Conservation (phyloP, 1,139 yeast species). For the Pichia sp. region DNA sequence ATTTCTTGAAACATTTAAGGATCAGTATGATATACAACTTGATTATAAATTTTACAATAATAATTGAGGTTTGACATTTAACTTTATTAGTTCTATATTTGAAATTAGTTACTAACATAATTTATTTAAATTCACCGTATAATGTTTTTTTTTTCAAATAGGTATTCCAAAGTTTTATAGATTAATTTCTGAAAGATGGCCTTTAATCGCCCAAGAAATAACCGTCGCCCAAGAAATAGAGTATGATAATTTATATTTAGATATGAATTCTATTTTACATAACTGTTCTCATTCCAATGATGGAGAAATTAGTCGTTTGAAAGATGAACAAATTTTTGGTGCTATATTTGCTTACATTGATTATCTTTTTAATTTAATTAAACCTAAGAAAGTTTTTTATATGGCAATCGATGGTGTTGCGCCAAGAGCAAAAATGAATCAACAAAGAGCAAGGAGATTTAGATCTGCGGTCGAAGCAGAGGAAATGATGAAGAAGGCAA, state of each 20-base stretch:
- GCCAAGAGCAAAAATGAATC: conserved; percentile 98
- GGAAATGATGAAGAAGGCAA: conserved; percentile 59
- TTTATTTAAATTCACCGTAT: neutral
- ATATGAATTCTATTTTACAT: conserved; percentile 96
- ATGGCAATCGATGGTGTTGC: conserved; percentile 99
- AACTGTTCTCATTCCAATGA: conserved; percentile 81
- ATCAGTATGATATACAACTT: too few species aligned
- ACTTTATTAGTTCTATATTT: too few species aligned
- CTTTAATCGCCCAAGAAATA: conserved; percentile 81
- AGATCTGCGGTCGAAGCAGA: conserved; percentile 94
- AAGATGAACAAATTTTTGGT: conserved; percentile 88
- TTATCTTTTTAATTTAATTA: conserved; percentile 80
- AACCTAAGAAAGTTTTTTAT: conserved; percentile 80
- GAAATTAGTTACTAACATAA: neutral
- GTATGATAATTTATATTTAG: conserved; percentile 89
- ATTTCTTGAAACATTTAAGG: too few species aligned
- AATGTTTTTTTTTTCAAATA: conserved; percentile 26
- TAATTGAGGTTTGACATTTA: too few species aligned
- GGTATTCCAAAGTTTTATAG: conserved; percentile 97
- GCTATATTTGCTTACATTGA: conserved; percentile 94
- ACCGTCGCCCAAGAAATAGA: conserved; percentile 86
- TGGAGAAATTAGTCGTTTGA: conserved; percentile 48
- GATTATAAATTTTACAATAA: too few species aligned
- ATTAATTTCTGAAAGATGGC: conserved; percentile 99
- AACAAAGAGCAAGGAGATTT: conserved; percentile 95